These are phyloP conservation scores for Peterozyma toletana DNA, from an alignment of 805 yeast species.

Conservation along the genomic window DNA sequence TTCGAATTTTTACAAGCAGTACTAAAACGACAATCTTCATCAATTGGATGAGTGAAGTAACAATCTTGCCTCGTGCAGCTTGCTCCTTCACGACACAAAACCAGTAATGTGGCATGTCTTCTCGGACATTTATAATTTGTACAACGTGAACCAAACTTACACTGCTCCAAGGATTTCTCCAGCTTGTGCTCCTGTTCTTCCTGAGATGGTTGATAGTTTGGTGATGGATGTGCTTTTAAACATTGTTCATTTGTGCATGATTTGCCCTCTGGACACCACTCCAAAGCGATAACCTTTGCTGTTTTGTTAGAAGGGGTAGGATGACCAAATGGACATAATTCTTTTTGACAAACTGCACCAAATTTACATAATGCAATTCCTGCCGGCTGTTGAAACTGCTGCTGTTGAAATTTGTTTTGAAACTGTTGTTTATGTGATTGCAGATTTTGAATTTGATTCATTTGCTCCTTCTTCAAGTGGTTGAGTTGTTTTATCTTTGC, in stretches of 20 bases:
- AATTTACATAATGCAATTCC: conserved; percentile 61
- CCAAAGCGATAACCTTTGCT: conserved; percentile 58
- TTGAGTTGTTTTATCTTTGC: conserved; percentile 49
- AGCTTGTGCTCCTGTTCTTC: conserved; percentile 17
- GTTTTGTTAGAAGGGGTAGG: conserved; percentile 81
- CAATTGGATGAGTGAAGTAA: conserved; percentile 73
- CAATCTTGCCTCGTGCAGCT: conserved; percentile 77
- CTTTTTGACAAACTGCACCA: conserved; percentile 69
- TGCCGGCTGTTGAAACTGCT: conserved; percentile 18
- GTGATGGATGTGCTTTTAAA: conserved; percentile 77
- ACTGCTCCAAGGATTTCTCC: conserved; percentile 66
- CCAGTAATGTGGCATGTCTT: conserved; percentile 73
- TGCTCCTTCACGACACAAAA: conserved; percentile 77
- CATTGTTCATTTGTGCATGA: conserved; percentile 57
- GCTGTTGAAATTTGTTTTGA: conserved; percentile 26
- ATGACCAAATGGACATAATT: conserved; percentile 81
- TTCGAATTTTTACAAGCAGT: conserved; percentile 61
- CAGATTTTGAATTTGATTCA: conserved; percentile 11
- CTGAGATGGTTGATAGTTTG: conserved; percentile 32
- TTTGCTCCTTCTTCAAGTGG: conserved; percentile 10
- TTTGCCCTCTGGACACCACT: conserved; percentile 74
- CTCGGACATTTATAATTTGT: conserved; percentile 72
- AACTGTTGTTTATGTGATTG: conserved; percentile 32
- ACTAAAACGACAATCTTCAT: conserved; percentile 77
- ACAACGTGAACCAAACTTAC: conserved; percentile 74